A percentile compares a stretch with the other conserved stretches of the same genome.
Evolutionary conservation across 2,329 filamentous ascomycete genomes (phyloP).

Genomic region (Aureobasidium sp.): DNA sequence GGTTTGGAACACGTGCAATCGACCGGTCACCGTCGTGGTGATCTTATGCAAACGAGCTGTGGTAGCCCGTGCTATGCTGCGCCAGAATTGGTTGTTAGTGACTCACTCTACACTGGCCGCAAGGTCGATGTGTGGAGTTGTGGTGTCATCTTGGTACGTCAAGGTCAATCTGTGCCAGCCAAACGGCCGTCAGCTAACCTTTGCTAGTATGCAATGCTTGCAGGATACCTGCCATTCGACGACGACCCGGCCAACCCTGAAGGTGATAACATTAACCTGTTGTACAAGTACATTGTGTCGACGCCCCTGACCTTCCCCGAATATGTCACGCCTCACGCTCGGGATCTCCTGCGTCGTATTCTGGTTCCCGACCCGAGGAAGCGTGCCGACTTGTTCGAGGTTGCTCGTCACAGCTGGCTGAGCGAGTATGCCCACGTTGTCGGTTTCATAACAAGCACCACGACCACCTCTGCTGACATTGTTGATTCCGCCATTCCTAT

Average conservation of each 20-base stretch:
- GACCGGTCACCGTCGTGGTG: constrained; percentile 74
- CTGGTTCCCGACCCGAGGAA: constrained; percentile 92
- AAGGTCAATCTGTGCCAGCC: constrained; percentile 20
- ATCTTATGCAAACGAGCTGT: constrained; percentile 98
- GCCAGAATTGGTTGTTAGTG: constrained; percentile 92
- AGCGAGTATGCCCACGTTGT: constrained; percentile 96
- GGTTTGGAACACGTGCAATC: constrained; percentile 66
- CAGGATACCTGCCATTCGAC: constrained; percentile 94
- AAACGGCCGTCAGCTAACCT: constrained; percentile 6
- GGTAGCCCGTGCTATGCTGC: constrained; percentile 97
- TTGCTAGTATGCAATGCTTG: constrained; percentile 93
- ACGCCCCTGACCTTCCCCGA: constrained; percentile 96
- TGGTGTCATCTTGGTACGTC: constrained; percentile 86
- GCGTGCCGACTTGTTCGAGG: constrained; percentile 92
- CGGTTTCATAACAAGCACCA: constrained; percentile 92
- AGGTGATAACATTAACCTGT: constrained; percentile 95
- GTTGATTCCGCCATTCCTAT: constrained; percentile 64
- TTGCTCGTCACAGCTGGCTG: constrained; percentile 95
- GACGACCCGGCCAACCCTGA: constrained; percentile 97
- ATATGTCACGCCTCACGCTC: constrained; percentile 94
- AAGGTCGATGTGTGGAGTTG: constrained; percentile 99
- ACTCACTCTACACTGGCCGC: constrained; percentile 91
- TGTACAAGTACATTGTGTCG: constrained; percentile 99
- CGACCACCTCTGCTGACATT: constrained; percentile 79
- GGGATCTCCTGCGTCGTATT: constrained; percentile 86